Evolutionary conservation across 352 stramenopile species (phyloP).

Genomic region (Globisporangium radiosum): DNA sequence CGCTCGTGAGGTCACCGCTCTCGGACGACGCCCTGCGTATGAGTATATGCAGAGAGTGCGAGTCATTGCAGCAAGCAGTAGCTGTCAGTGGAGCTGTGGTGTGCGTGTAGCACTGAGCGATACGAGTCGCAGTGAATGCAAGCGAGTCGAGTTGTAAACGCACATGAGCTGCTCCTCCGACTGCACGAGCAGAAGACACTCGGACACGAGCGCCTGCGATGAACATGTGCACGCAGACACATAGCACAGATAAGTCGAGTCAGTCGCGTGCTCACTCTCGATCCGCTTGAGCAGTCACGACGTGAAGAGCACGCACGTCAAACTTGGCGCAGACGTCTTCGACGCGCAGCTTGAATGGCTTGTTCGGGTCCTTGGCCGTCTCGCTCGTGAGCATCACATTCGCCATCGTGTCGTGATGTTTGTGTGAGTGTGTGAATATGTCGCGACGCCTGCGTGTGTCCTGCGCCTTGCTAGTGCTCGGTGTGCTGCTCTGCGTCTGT

Average conservation of each 20-base stretch:
- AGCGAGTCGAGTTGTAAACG: slow-evolving; percentile 6
- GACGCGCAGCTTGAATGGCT: slow-evolving; percentile 78
- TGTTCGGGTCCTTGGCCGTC: slow-evolving; percentile 85
- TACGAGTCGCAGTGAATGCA: background rate
- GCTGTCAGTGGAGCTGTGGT: too few species aligned
- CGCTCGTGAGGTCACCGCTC: slow-evolving; percentile 20
- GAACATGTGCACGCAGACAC: background rate
- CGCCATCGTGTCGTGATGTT: slow-evolving; percentile 36
- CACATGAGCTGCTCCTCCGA: slow-evolving; percentile 67
- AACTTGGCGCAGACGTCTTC: slow-evolving; percentile 84
- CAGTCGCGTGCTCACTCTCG: background rate
- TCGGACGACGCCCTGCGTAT: slow-evolving; percentile 13
- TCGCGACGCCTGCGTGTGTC: background rate
- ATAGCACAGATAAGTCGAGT: background rate
- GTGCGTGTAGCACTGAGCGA: background rate
- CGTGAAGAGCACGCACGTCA: slow-evolving; percentile 34
- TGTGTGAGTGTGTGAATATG: slow-evolving; percentile 1
- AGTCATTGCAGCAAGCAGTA: background rate
- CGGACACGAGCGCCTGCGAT: slow-evolving; percentile 54
- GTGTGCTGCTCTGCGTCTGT: too few species aligned
- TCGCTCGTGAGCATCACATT: slow-evolving; percentile 87
- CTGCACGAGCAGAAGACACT: slow-evolving; percentile 73
- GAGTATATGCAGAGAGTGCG: slow-evolving; percentile 8
- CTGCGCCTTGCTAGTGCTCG: too few species aligned
- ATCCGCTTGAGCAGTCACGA: background rate